phyloP scores from a whole-genome alignment of 2,329 filamentous ascomycete genomes.

The Talaromyces islandicus region DNA sequence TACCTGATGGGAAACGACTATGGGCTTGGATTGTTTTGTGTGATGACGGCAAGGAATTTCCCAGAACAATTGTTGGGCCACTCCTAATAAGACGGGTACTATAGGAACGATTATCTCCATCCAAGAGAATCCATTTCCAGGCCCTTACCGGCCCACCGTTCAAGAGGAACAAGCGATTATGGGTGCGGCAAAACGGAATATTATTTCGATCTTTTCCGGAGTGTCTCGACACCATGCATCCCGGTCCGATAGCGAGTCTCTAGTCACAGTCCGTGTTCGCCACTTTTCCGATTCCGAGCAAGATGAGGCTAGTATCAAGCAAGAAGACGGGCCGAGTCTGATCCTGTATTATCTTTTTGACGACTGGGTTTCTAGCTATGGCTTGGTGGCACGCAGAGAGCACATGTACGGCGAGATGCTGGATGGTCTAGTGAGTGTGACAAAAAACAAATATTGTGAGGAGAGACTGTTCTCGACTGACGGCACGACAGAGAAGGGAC shows the following conservation, averaged over 20 bases:
- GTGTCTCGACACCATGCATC: conserved; percentile 50
- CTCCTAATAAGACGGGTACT: conserved; percentile 1
- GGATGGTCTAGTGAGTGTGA: conserved; percentile 41
- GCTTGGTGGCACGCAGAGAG: conserved; percentile 53
- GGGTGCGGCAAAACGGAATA: conserved; percentile 48
- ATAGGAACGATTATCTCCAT: conserved; percentile 64
- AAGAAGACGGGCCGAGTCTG: conserved; percentile 53
- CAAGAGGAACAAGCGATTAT: conserved; percentile 23
- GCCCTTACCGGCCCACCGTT: conserved; percentile 33
- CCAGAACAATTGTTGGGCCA: not conserved
- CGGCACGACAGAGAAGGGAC: conserved; percentile 37
- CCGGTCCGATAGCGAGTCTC: conserved; percentile 41
- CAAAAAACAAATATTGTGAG: not conserved
- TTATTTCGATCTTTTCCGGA: conserved; percentile 56
- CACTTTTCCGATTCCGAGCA: conserved; percentile 25
- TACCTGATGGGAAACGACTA: conserved; percentile 48
- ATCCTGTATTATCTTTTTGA: conserved; percentile 64
- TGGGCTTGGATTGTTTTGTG: conserved; percentile 70
- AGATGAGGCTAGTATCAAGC: conserved; percentile 31
- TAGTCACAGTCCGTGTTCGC: conserved; percentile 44
- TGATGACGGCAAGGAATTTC: conserved; percentile 49
- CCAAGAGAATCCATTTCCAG: conserved; percentile 54
- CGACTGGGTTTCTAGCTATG: conserved; percentile 60
- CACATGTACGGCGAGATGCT: conserved; percentile 45
- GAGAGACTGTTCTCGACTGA: not conserved